Base-by-base conservation (phyloP, 306 rosid genomes). In the Cucurbita moschata region DNA sequence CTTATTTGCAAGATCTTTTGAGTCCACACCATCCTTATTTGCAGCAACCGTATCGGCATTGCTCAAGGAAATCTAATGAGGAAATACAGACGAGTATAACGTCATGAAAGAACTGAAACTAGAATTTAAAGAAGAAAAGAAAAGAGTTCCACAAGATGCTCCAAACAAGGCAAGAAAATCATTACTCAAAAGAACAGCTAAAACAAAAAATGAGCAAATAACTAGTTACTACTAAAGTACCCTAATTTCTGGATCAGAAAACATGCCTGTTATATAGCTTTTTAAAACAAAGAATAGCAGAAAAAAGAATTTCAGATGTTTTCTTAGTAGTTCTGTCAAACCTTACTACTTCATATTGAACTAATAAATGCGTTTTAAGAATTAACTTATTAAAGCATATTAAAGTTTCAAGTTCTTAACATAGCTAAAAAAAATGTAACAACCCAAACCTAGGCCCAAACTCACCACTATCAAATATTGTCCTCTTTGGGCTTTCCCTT, bases 61-160 rank as follows among this genome's bases (percentile, higher is more conserved):
- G 70, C 73, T 80, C 83, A 86, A 73, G 14, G 61, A 75, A 72
- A 88, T 75, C 98, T 93, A 87, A 16, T 38, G 57, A 35, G 23
- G 35, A 75, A 58, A 60, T 26, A 59, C 21, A 44, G 23, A 54
- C 16, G 6, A 47, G 7, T 16, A 44, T 11, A 47, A 30, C 43
- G 61, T 23, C 26, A 60, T 59, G 57, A 42, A 60, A 18, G 43
- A 61, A 75, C 7, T 9, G n/a, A 60, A 74, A 37, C 23, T 50
- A 50, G 44, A 70, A 8, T 49, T 50, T 8, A 30, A 70, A 14
- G 23, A 26, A 15, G 59, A 47, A 69, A 51, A 44, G 5, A 35
- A 52, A 72, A 53, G 50, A 9, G 30, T 67, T 66, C 38, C 53
- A 71, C 58, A 15, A 52, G 43, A 71, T 16, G n/a, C 35, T 37